Conservation (phyloP, 2,329 filamentous ascomycete genomes). For the Drechslerella stenobrocha region DNA sequence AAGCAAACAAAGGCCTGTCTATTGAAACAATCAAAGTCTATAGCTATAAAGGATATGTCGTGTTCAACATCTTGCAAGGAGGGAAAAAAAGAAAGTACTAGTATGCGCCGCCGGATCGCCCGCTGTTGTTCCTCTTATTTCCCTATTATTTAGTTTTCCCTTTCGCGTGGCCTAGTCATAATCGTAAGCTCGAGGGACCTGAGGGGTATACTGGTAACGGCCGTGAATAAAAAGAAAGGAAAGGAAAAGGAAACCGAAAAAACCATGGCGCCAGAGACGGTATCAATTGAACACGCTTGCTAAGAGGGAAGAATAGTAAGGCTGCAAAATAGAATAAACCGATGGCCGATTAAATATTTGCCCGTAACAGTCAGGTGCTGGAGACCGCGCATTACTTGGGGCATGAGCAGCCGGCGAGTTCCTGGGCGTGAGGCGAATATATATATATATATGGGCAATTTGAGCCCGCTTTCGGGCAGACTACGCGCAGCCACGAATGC, state of each 20-base stretch:
- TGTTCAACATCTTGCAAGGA: too few species aligned
- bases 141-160: background rate
- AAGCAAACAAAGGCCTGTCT: background rate
- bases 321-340: background rate
- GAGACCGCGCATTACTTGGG: too few species aligned
- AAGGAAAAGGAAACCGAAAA: conserved; percentile 1
- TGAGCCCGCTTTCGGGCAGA: too few species aligned
- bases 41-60: too few species aligned
- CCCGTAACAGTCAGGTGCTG: too few species aligned
- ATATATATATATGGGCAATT: background rate
- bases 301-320: background rate
- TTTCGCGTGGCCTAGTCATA: conserved; percentile 6
- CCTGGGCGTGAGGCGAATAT: too few species aligned
- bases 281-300: conserved; percentile 6
- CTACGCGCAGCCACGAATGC: conserved; percentile 24
- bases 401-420: too few species aligned
- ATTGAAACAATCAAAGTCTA: too few species aligned
- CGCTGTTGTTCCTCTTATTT: conserved; percentile 9
- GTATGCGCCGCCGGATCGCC: background rate
- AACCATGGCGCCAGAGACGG: conserved; percentile 13
- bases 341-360: background rate
- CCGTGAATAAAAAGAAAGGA: conserved; percentile 7
- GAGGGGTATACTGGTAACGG: conserved; percentile 14
- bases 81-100: too few species aligned
- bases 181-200: conserved; percentile 6